Evolutionary conservation across 257 asterid species (phyloP), one percentile per base, ranked within the genome.

Genomic region (Nemophila menziesii): DNA sequence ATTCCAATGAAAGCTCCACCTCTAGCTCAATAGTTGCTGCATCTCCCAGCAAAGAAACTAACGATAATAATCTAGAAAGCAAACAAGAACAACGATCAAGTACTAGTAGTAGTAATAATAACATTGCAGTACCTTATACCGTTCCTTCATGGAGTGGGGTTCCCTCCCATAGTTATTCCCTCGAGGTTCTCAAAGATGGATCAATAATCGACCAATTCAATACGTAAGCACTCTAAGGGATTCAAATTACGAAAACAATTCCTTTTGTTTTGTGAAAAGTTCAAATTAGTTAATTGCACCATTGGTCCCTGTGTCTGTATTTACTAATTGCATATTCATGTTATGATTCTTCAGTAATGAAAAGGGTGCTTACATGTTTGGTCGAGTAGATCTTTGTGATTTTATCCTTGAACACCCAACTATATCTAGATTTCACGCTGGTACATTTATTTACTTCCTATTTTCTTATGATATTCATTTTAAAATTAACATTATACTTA

Each of bases 361-460:
- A 76, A 89, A 89, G 64, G 98, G 94, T 49, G 96, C 95, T 12
- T 89, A 80, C 68, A 84, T 89, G 95, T 89, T 89, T 68, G 98
- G 98, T 49, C 94, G 94, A 19, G 94, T 84, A 56, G 98, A 84
- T 64, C 66, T 84, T 39, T 89, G 95, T 15, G 98, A 89, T 57
- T 84, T 89, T 56, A 66, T 89, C 66, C 90, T 89, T 12, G 98
- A 84, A 65, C 98, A 89, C 69, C 98, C 95, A 1, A 89, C 95
- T 12, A 72, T 89, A 48, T 89, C 98, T 22, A 68, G 98, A 20
- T 89, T 89, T 71, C 98, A 89, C 46, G 94, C 98, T 5, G 94
- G 98, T 89, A 71, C 15, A 33, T 33, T 58, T 65, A 60, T n/a
- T 60, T 60, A 27, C n/a, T 44, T 16, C 19, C 33, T 2, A 7